Evolutionary conservation across 75 land plant species (phyloP).

Genomic region (Sequoia sempervirens): DNA sequence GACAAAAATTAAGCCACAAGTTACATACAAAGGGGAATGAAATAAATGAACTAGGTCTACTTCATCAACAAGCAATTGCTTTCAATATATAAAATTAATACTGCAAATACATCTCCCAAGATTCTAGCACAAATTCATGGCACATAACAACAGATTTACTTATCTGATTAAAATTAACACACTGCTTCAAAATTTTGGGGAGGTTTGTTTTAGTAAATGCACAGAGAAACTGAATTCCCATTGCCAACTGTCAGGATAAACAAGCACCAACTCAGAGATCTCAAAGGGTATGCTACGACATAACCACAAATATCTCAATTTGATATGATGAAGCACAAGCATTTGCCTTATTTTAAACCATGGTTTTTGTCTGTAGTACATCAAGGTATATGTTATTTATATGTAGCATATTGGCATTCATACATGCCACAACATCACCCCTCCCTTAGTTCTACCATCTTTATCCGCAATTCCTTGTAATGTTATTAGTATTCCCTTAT

Average conservation of each 20-base stretch:
- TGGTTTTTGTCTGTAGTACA: background rate
- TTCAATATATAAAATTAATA: background rate
- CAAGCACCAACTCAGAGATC: background rate
- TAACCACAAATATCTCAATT: too few species aligned
- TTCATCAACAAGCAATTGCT: constrained; percentile 15
- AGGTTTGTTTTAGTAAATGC: background rate
- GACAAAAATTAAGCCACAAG: background rate
- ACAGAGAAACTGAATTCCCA: background rate
- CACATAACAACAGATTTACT: background rate
- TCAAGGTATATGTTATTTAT: background rate
- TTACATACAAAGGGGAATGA: background rate
- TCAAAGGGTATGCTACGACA: background rate
- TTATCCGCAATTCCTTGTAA: background rate
- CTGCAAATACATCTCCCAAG: background rate
- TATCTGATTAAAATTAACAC: background rate
- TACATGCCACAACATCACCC: background rate
- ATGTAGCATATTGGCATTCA: background rate
- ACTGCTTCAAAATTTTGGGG: background rate
- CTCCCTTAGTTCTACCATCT: background rate
- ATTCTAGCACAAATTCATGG: background rate
- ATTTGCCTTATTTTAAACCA: background rate
- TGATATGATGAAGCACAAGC: background rate
- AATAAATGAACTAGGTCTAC: constrained; percentile 14
- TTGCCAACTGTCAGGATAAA: background rate
- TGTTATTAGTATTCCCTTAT: background rate